Conservation (phyloP, 495 filamentous ascomycete genomes). For the Penicillium salamii region DNA sequence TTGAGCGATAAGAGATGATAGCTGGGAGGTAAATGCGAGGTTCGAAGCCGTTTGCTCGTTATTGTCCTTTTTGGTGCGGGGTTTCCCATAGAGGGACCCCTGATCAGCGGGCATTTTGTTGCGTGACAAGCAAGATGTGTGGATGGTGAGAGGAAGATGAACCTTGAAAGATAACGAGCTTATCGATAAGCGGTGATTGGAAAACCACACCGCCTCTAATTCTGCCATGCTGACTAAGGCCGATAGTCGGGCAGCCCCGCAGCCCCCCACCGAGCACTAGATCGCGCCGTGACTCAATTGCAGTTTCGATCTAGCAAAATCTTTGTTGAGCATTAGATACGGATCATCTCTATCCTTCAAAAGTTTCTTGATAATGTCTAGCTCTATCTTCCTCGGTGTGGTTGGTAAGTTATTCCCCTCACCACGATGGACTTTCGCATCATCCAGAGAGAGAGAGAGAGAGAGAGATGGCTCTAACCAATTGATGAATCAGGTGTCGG, state of each 20-base stretch:
- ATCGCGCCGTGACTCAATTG: slow-evolving; percentile 10
- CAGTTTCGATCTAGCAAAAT: not conserved
- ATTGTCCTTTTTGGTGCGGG: slow-evolving; percentile 51
- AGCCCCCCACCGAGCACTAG: slow-evolving; percentile 5
- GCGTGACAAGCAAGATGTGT: not conserved
- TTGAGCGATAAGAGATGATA: slow-evolving; percentile 67
- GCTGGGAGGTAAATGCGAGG: slow-evolving; percentile 74
- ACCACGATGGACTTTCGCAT: not conserved
- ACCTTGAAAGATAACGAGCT: not conserved
- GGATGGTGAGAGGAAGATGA: not conserved
- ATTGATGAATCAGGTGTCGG: slow-evolving; percentile 64
- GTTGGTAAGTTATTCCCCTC: slow-evolving; percentile 32
- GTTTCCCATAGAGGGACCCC: slow-evolving; percentile 68
- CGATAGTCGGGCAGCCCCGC: slow-evolving; percentile 14
- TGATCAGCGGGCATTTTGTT: slow-evolving; percentile 17
- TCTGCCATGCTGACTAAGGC: slow-evolving; percentile 5
- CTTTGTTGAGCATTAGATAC: slow-evolving; percentile 1
- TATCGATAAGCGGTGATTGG: slow-evolving; percentile 3
- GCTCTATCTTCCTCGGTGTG: slow-evolving; percentile 46
- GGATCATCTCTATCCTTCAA: not conserved
- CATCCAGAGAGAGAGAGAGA: not conserved
- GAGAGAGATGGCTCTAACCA: not conserved
- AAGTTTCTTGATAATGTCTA: slow-evolving; percentile 31
- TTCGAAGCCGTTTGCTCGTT: slow-evolving; percentile 62
- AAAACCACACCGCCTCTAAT: not conserved